Conservation (phyloP, 2,329 filamentous ascomycete species). For the Calonectria hongkongensis region DNA sequence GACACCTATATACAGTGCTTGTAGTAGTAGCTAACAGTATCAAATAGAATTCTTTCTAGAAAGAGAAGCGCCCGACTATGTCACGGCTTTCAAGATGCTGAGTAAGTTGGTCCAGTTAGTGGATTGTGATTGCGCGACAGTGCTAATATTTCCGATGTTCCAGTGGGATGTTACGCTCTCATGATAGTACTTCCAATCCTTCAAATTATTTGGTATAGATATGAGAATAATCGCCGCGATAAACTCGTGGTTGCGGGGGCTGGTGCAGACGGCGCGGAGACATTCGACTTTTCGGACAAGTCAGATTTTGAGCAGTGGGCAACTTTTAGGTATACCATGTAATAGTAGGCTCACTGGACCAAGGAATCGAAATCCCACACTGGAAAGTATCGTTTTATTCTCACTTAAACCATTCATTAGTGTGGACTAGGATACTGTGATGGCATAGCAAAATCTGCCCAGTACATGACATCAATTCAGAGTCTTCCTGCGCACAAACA, state of each 20-base stretch:
- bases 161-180: constrained; percentile 35
- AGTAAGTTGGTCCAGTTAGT: constrained; percentile 1
- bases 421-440: too few species aligned
- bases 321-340: constrained; percentile 33
- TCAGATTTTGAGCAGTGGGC: constrained; percentile 35
- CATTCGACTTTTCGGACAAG: constrained; percentile 27
- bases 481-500: too few species aligned
- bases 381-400: too few species aligned
- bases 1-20: too few species aligned
- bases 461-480: too few species aligned
- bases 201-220: constrained; percentile 30
- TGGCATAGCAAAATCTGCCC: too few species aligned
- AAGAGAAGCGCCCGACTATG: constrained; percentile 20
- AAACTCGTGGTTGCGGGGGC: background rate
- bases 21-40: background rate
- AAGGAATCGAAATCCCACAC: too few species aligned
- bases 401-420: too few species aligned
- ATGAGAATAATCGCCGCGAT: constrained; percentile 31
- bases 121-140: background rate
- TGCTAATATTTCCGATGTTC: background rate
- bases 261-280: background rate
- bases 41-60: constrained; percentile 31
- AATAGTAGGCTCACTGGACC: background rate
- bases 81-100: constrained; percentile 31
- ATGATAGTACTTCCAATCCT: constrained; percentile 29